phyloP scores from a whole-genome alignment of 1,284 basidiomycete genomes.

The Puccinia polysora region DNA sequence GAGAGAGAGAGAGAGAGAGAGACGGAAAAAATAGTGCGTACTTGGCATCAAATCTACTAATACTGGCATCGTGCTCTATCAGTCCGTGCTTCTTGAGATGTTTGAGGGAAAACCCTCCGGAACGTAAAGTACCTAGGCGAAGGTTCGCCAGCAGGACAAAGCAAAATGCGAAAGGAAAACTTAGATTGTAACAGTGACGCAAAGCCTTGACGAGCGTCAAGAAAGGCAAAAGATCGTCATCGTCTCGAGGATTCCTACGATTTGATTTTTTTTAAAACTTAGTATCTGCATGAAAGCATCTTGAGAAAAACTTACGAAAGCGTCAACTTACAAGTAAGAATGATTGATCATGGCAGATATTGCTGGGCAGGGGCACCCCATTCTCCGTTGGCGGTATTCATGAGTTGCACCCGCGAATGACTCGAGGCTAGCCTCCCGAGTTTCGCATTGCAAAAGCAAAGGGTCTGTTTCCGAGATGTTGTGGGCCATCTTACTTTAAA shows the following conservation, averaged over 20 bases:
- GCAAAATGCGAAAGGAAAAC: conserved; percentile 26
- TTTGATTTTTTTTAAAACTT: background rate
- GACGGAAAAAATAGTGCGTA: background rate
- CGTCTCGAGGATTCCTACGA: conserved; percentile 31
- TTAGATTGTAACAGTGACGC: conserved; percentile 27
- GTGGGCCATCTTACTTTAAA: too few relatives aligned
- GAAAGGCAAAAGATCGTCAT: conserved; percentile 17
- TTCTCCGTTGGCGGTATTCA: conserved; percentile 3
- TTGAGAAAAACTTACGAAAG: background rate
- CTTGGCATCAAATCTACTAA: conserved; percentile 18
- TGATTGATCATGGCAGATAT: conserved; percentile 39
- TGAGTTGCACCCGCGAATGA: conserved; percentile 9
- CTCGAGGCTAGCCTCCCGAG: background rate
- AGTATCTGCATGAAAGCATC: background rate
- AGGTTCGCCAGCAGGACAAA: conserved; percentile 27
- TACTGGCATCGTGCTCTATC: conserved; percentile 42
- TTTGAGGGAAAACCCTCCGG: conserved; percentile 17
- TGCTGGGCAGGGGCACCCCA: conserved; percentile 40
- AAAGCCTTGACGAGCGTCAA: conserved; percentile 18
- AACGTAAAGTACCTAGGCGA: background rate
- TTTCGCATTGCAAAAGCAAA: background rate
- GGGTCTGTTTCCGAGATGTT: conserved; percentile 2
- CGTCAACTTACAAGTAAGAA: conserved; percentile 35
- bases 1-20: too few relatives aligned
- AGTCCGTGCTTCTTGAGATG: conserved; percentile 23